phyloP scores from a whole-genome alignment of 345 rosid species.

The Streptanthus diversifolius region DNA sequence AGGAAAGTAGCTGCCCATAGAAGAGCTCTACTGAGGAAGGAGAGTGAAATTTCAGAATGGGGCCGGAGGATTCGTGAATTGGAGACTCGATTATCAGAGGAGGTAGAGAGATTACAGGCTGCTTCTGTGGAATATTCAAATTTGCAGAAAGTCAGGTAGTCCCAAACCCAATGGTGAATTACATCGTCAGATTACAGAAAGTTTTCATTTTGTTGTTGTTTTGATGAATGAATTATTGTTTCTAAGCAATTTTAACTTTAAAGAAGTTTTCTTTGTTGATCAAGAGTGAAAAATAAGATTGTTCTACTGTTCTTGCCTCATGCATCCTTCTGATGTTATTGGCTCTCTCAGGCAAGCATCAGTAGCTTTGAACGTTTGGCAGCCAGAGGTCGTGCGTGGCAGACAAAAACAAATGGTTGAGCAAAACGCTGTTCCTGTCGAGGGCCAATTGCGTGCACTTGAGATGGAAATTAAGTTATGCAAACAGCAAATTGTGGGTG shows the following conservation, averaged over 20 bases:
- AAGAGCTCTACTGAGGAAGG: constrained; percentile 64
- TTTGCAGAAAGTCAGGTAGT: constrained; percentile 66
- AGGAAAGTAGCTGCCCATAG: constrained; percentile 51
- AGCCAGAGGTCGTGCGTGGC: constrained; percentile 64
- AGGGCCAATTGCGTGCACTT: constrained; percentile 48
- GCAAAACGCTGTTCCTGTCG: constrained; percentile 69
- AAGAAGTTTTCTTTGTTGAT: not conserved
- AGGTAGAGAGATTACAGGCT: constrained; percentile 46
- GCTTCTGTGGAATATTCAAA: constrained; percentile 44
- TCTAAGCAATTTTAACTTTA: not conserved
- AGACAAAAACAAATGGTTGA: constrained; percentile 73
- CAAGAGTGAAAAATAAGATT: not conserved
- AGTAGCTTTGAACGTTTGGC: constrained; percentile 94
- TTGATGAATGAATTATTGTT: not conserved
- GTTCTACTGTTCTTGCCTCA: not conserved
- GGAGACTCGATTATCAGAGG: constrained; percentile 43
- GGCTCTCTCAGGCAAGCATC: constrained; percentile 70
- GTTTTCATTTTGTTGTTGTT: not conserved
- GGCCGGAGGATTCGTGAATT: constrained; percentile 49
- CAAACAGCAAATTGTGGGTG: constrained; percentile 57
- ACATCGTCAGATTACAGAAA: not conserved
- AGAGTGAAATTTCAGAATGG: constrained; percentile 62
- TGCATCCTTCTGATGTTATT: not conserved
- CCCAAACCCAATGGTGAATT: not conserved
- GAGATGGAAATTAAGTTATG: constrained; percentile 88